These are phyloP conservation scores for Fomitopsis palustris DNA, from an alignment of 1,284 basidiomycete species.

Conservation along the genomic window DNA sequence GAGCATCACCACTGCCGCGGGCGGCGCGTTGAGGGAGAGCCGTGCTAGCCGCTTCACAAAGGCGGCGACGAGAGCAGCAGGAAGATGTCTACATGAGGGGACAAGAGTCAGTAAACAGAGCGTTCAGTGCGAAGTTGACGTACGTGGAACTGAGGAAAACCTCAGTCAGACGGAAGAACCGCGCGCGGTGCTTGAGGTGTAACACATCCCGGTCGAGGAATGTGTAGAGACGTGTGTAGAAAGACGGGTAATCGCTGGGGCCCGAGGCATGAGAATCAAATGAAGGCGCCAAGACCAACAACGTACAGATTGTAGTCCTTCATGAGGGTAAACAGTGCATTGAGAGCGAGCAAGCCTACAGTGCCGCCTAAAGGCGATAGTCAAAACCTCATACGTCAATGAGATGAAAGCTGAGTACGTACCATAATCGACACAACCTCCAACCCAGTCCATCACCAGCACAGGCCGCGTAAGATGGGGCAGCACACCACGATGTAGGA, in stretches of 20 bases:
- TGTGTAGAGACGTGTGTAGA: conserved; percentile 92
- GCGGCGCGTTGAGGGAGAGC: conserved; percentile 82
- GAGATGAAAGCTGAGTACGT: conserved; percentile 13
- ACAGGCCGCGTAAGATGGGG: conserved; percentile 81
- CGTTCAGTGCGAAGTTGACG: conserved; percentile 27
- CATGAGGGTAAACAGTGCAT: conserved; percentile 90
- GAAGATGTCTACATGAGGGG: conserved; percentile 65
- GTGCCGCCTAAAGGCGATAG: conserved; percentile 57
- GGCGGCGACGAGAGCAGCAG: conserved; percentile 85
- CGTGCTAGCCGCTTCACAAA: conserved; percentile 92
- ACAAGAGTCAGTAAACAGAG: neutral
- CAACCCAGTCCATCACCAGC: conserved; percentile 93
- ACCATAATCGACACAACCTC: conserved; percentile 84
- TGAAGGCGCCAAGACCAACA: neutral
- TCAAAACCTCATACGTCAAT: neutral
- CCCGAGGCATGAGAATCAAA: neutral
- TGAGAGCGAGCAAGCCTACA: conserved; percentile 88
- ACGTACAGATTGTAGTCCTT: conserved; percentile 90
- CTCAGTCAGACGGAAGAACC: conserved; percentile 93
- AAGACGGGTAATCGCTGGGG: conserved; percentile 87
- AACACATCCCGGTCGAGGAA: conserved; percentile 86
- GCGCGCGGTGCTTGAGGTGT: conserved; percentile 88
- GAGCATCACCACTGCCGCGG: conserved; percentile 86
- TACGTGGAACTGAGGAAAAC: conserved; percentile 89
- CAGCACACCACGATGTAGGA: conserved; percentile 83